Evolutionary conservation across 2,329 filamentous ascomycete genomes (phyloP), one percentile per base, ranked within the genome.

Genomic region (Aspergillus sp.): DNA sequence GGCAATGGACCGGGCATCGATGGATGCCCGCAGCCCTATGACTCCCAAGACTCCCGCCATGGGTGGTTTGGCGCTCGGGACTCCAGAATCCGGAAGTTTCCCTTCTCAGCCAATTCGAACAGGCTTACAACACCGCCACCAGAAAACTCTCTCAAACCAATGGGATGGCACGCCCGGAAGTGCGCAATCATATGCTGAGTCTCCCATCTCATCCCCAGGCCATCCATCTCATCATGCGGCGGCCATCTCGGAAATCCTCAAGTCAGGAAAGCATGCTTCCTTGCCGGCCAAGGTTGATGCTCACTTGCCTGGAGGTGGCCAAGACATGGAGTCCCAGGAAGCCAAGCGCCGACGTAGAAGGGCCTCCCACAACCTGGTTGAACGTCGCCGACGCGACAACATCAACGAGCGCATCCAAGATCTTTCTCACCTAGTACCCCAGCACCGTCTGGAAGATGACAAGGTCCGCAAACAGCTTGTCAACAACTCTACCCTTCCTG

Each of bases 401-500:
- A 99, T 99, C 81, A 99, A 99, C 67, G 95, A 99, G 76, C 87
- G 95, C 44, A 99, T 99, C 62, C 93, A 98, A 70, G 95, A 99
- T 70, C 84, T 99, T 7, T 96, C 93, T 70, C 91, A 92, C 68
- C 84, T 99, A 17, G 93, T 99, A 2, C 95, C 95, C 23, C 84
- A 88, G 60, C 95, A 99, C 75, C 88, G 95, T 60, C 82, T 99
- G 2, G 95, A 99, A 69, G 95, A 98, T 70, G 95, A 99, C 77
- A 97, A 96, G 78, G 90, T 98, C 48, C 89, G 93, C 65, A 98
- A 98, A 77, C 88, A 96, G 70, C 88, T 98, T 54, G 87, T 93
- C 68, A 98, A 93, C 70, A 96, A 93, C 60, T 93, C 91, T 1
- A 90, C 93, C 0, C 79, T 98, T 12, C 96, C 93, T 14, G 92